A percentile compares a stretch with the other conserved stretches of the same genome.
Evolutionary conservation across 2,329 filamentous ascomycete genomes (phyloP).

Genomic region (Diaporthe helianthi): DNA sequence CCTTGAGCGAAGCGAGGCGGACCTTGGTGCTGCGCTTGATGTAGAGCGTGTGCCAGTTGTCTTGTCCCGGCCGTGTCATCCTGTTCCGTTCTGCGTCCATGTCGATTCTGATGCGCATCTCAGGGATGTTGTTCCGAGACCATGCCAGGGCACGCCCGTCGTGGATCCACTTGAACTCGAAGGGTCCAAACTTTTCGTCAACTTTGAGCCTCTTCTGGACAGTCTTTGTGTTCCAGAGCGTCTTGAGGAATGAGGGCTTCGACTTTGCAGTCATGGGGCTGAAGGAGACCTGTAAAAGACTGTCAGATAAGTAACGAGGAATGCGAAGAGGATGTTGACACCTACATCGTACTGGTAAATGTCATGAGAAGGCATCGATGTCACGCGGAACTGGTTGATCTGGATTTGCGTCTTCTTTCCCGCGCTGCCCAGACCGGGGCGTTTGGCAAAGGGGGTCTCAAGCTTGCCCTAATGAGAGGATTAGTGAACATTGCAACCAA

Average conservation of each 20-base stretch:
- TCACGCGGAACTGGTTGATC: constrained; percentile 80
- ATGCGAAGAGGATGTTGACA: constrained; percentile 36
- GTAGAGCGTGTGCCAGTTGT: constrained; percentile 64
- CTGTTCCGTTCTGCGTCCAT: constrained; percentile 69
- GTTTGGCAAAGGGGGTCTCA: constrained; percentile 48
- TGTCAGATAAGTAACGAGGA: constrained; percentile 23
- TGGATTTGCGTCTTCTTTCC: constrained; percentile 62
- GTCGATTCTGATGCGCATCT: constrained; percentile 68
- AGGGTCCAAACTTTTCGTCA: constrained; percentile 46
- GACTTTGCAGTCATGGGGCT: constrained; percentile 64
- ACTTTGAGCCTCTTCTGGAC: constrained; percentile 60
- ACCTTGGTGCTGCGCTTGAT: constrained; percentile 73
- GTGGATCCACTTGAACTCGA: constrained; percentile 65
- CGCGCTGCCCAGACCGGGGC: constrained; percentile 63
- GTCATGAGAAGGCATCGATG: constrained; percentile 61
- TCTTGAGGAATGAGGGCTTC: constrained; percentile 67
- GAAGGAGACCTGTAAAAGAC: constrained; percentile 64
- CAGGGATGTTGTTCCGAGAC: constrained; percentile 55
- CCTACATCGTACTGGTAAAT: constrained; percentile 88
- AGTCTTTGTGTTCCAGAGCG: constrained; percentile 73
- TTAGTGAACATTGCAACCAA: constrained; percentile 33
- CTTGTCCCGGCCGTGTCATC: constrained; percentile 42
- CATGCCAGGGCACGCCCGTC: constrained; percentile 89
- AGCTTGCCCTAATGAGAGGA: constrained; percentile 37
- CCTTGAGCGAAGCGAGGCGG: constrained; percentile 68